These are phyloP conservation scores for Trifolium fragiferum DNA, from an alignment of 306 rosid genomes.

Conservation along the genomic window DNA sequence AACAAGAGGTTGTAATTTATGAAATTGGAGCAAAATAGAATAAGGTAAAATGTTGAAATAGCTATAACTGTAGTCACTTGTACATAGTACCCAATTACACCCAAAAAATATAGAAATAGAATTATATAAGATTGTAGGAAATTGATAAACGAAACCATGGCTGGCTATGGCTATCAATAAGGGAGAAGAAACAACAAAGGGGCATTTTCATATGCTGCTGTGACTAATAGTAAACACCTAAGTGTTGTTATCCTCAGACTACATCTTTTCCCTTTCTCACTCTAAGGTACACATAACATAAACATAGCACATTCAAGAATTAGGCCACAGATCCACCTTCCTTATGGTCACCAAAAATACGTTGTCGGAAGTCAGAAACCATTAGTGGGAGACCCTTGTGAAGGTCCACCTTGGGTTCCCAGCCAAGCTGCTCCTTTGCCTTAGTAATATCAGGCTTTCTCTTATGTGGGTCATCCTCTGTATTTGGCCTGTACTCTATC, in stretches of 20 bases:
- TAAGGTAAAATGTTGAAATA: conserved; percentile 44
- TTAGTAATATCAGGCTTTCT: conserved; percentile 88
- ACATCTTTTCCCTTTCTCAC: conserved; percentile 36
- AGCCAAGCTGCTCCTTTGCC: conserved; percentile 87
- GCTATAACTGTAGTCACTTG: conserved; percentile 43
- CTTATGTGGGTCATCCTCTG: conserved; percentile 98
- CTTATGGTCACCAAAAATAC: conserved; percentile 95
- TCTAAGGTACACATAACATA: conserved; percentile 36
- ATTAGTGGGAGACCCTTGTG: conserved; percentile 91
- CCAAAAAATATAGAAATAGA: conserved; percentile 35
- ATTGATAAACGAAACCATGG: conserved; percentile 39
- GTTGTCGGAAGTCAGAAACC: conserved; percentile 91
- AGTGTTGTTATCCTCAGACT: conserved; percentile 39
- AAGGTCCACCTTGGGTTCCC: conserved; percentile 93
- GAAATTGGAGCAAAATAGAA: conserved; percentile 2
- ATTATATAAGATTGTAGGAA: conserved; percentile 41
- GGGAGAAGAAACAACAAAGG: conserved; percentile 20
- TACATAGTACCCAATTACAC: conserved; percentile 45
- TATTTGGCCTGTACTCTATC: conserved; percentile 88
- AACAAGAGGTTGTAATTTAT: background rate
- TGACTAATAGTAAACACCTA: conserved; percentile 38
- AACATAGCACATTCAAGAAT: conserved; percentile 26
- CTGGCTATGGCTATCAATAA: conserved; percentile 34
- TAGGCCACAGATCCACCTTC: conserved; percentile 56
- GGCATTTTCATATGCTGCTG: conserved; percentile 31